Percentiles rank a stretch among this genome's conserved stretches.
phyloP scores from a whole-genome alignment of 306 rosid species.

The Inga laurina region DNA sequence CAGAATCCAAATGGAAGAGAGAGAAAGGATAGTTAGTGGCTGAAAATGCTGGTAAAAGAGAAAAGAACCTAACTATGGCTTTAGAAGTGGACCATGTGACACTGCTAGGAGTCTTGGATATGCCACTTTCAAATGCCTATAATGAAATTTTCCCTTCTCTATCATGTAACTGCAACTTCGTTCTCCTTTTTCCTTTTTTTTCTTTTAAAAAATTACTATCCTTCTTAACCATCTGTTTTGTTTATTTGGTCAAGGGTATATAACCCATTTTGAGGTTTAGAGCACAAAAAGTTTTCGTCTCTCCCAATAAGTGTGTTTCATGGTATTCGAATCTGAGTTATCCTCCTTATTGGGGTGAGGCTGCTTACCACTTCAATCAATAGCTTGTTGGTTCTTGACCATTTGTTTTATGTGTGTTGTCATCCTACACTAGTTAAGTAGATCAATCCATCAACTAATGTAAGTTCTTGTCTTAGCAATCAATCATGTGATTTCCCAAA shows the following conservation, averaged over 20 bases:
- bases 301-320: accelerated
- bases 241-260: no score
- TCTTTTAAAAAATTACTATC: background rate
- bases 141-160: conserved; percentile 19
- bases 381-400: background rate
- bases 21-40: conserved; percentile 33
- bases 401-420: background rate
- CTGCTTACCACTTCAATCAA: no score
- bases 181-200: background rate
- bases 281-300: no score
- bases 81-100: conserved; percentile 49
- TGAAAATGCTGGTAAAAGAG: conserved; percentile 24
- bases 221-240: background rate
- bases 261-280: no score
- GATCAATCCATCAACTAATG: background rate
- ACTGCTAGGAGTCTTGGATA: conserved; percentile 19
- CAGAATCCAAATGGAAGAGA: conserved; percentile 41
- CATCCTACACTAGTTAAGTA: background rate
- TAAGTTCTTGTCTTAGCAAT: background rate
- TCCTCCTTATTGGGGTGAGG: no score
- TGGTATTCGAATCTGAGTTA: no score
- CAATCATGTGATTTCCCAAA: background rate
- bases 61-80: conserved; percentile 9
- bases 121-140: conserved; percentile 29
- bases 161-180: conserved; percentile 3